Evolutionary conservation across 371 early-diverging fungal species (phyloP), one percentile per base, ranked within the genome.

Genomic region (Actinomortierella wolfii): DNA sequence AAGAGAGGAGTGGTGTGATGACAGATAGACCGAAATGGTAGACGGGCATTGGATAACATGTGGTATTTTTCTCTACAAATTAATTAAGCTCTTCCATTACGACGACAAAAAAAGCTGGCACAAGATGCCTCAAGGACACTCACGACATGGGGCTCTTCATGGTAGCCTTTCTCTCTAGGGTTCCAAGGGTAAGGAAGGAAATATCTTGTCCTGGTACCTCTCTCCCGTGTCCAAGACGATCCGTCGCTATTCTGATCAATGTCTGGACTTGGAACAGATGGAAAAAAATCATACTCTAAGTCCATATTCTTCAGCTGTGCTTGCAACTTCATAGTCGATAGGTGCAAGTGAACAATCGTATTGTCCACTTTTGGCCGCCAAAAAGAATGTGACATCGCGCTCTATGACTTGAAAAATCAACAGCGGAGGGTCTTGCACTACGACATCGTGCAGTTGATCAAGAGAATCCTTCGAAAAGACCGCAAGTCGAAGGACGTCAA

Each of bases 401-500:
- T 51, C 58, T 34, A 51, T 58, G 51, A 51, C 51, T 26, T 58
- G 23, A 44, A 58, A 58, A 45, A 51, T 58, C 44, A 58, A 51
- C 51, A 59, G 40, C 11, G 51, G 45, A n/a, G 45, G 44, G 17
- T 59, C 59, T 17, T 57, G 8, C 41, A 17, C 40, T 25, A 50
- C 43, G 23, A 7, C 39, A 2, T 49, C 41, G 46, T 21, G 42
- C 29, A 61, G 42, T 9, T 3, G 50, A 61, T 55, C 61, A 8
- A 61, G 61, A 18, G 55, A 48, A 20, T 61, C 55, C 42, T 54
- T 55, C 6, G 55, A 42, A 20, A 61, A 61, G 6, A 61, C 49
- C 6, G 51, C 54, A 17, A 61, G 23, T 42, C 61, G 50, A 14
- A 61, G 54, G n/a, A 54, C 24, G 49, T 61, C 61, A 4, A 50